Conservation (phyloP, 768 basidiomycete genomes). For the Rossbeevera mucosa region DNA sequence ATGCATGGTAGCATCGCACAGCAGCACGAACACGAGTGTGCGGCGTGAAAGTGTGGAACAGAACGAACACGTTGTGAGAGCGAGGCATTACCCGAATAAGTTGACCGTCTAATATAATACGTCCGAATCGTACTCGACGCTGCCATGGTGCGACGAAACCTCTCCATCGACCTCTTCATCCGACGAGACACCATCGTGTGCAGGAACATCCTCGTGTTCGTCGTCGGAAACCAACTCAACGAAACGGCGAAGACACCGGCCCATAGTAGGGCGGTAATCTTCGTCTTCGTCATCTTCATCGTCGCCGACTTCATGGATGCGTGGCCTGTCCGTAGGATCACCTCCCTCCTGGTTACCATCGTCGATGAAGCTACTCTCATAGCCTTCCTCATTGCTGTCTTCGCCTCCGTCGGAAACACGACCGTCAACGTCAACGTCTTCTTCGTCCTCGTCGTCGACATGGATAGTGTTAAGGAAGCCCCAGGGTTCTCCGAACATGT, state of each 20-base stretch:
- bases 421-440: slow-evolving; percentile 11
- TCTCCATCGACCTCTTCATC: slow-evolving; percentile 17
- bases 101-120: neutral
- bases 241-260: neutral
- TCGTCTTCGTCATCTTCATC: slow-evolving; percentile 11
- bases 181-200: slow-evolving; percentile 9
- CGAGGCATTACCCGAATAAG: slow-evolving; percentile 18
- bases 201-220: neutral
- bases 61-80: slow-evolving; percentile 23
- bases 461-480: slow-evolving; percentile 15
- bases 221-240: slow-evolving; percentile 14
- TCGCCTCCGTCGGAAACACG: slow-evolving; percentile 14
- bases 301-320: slow-evolving; percentile 24
- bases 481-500: slow-evolving; percentile 15
- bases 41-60: slow-evolving; percentile 18
- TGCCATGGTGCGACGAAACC: neutral
- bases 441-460: slow-evolving; percentile 25
- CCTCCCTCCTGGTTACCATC: slow-evolving; percentile 34
- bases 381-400: slow-evolving; percentile 35
- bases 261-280: neutral
- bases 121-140: slow-evolving; percentile 23
- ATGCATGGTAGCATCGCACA: slow-evolving; percentile 24
- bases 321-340: slow-evolving; percentile 6
- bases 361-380: slow-evolving; percentile 56
- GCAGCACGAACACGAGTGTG: slow-evolving; percentile 34